Conservation (phyloP, 2,329 filamentous ascomycete genomes). For the Apiospora sp. region DNA sequence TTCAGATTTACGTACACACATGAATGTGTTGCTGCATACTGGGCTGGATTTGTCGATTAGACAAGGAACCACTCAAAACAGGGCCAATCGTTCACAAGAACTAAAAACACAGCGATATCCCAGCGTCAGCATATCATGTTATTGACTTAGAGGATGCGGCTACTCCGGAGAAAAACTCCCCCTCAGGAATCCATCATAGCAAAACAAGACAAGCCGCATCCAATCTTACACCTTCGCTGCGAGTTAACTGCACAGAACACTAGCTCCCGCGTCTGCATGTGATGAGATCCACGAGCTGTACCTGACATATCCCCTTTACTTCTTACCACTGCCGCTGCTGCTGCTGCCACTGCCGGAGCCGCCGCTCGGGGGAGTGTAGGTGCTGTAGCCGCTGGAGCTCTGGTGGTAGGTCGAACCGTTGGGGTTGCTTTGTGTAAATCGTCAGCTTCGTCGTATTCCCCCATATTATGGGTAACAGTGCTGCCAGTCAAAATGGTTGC, state of each 20-base stretch:
- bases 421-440: slow-evolving; percentile 59
- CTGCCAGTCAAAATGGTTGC: background rate
- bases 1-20: too few species aligned
- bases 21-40: background rate
- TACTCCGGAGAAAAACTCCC: background rate
- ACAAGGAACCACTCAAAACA: background rate
- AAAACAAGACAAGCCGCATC: background rate
- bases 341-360: slow-evolving; percentile 35
- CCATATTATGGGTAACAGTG: background rate
- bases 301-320: slow-evolving; percentile 11
- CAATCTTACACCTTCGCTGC: background rate
- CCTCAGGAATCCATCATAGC: background rate
- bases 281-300: background rate
- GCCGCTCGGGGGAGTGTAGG: slow-evolving; percentile 66
- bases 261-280: too few species aligned
- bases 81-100: background rate
- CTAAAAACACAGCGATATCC: background rate
- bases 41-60: background rate
- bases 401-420: slow-evolving; percentile 76
- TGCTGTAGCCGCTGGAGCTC: slow-evolving; percentile 62
- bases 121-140: background rate
- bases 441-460: background rate
- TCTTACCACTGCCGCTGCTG: slow-evolving; percentile 27
- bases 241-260: background rate
- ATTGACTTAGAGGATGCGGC: background rate